A percentile compares a stretch with the other conserved stretches of the same genome.
These are phyloP conservation scores for Wallacemonas sp. DNA, from an alignment of 208 protist species.

Conservation along the genomic window DNA sequence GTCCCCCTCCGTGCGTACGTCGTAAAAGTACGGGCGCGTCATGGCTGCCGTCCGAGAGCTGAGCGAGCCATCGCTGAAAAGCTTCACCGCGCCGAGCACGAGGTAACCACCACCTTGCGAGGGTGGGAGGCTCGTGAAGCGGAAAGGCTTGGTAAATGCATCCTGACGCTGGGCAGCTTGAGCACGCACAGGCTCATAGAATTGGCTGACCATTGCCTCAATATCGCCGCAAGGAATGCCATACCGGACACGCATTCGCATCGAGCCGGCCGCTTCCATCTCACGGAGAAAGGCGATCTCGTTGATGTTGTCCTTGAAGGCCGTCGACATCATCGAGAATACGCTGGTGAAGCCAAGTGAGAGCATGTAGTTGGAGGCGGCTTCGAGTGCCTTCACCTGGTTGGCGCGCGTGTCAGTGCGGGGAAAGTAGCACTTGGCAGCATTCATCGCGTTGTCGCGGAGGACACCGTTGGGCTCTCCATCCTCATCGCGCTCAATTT, in stretches of 20 bases:
- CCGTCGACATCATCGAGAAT: constrained; percentile 49
- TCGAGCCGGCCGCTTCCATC: constrained; percentile 24
- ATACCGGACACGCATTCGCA: constrained; percentile 48
- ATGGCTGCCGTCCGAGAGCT: constrained; percentile 63
- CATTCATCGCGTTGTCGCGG: constrained; percentile 53
- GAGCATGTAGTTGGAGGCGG: constrained; percentile 32
- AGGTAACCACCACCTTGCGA: constrained; percentile 36
- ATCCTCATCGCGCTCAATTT: constrained; percentile 33
- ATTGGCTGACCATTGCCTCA: constrained; percentile 22
- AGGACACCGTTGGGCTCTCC: constrained; percentile 58
- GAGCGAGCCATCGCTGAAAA: constrained; percentile 64
- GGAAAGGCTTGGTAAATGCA: constrained; percentile 37
- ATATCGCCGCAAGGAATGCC: constrained; percentile 31
- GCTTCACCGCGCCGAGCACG: constrained; percentile 57
- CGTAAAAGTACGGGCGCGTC: constrained; percentile 43
- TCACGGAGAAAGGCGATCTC: constrained; percentile 36
- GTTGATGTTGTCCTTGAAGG: constrained; percentile 35
- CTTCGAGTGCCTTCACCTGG: constrained; percentile 19
- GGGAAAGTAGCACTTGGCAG: constrained; percentile 27
- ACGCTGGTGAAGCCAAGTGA: constrained; percentile 51
- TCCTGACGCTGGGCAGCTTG: constrained; percentile 20
- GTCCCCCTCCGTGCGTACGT: constrained; percentile 41
- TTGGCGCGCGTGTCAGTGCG: constrained; percentile 16
- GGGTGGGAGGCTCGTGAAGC: constrained; percentile 38
- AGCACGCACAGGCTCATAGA: constrained; percentile 30